Conservation (phyloP, 2,329 filamentous ascomycete genomes). For the Stromatinia cepivora region DNA sequence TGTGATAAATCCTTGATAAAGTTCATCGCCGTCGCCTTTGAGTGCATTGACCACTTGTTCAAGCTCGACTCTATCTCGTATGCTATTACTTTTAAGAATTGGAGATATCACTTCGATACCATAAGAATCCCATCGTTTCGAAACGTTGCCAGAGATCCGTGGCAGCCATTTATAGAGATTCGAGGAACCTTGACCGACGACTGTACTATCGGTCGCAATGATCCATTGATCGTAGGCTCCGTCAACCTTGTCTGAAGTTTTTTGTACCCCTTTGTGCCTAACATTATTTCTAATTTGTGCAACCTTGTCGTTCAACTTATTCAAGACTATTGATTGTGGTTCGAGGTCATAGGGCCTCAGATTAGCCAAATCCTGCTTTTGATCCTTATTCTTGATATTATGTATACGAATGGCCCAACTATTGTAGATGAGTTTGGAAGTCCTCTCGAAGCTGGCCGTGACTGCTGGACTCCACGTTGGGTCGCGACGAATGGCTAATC, state of each 20-base stretch:
- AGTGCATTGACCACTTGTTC: conserved; percentile 24
- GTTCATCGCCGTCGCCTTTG: conserved; percentile 17
- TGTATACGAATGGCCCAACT: conserved; percentile 29
- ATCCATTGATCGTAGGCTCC: conserved; percentile 30
- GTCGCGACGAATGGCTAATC: conserved; percentile 22
- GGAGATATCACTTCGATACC: conserved; percentile 34
- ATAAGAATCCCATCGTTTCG: conserved; percentile 33
- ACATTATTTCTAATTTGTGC: conserved; percentile 21
- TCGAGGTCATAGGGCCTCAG: conserved; percentile 25
- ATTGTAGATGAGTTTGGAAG: conserved; percentile 29
- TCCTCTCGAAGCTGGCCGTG: background rate
- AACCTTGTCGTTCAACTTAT: conserved; percentile 20
- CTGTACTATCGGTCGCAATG: conserved; percentile 29
- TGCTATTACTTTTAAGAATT: conserved; percentile 23
- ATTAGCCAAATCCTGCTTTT: background rate
- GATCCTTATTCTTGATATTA: background rate
- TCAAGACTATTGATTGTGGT: conserved; percentile 27
- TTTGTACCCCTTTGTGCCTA: background rate
- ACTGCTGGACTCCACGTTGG: conserved; percentile 21
- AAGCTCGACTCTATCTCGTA: conserved; percentile 24
- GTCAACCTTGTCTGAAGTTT: conserved; percentile 12
- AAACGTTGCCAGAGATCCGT: conserved; percentile 4
- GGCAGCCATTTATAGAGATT: conserved; percentile 34
- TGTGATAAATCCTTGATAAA: conserved; percentile 32
- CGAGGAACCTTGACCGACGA: conserved; percentile 31